Base-by-base conservation (phyloP, 139 green algal genomes). In the Closterium sp. region DNA sequence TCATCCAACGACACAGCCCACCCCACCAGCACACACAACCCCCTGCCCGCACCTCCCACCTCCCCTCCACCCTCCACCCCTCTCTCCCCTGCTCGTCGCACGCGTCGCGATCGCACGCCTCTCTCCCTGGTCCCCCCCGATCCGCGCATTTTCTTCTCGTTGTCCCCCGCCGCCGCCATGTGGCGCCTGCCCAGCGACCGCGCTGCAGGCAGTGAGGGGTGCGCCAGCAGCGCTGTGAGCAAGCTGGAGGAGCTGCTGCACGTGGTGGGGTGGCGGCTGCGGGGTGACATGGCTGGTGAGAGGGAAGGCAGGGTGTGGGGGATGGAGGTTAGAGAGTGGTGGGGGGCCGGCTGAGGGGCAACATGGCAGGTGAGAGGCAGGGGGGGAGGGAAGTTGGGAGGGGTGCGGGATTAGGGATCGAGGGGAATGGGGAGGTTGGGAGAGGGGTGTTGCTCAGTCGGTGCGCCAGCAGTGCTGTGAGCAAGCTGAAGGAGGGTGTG, bases 211-310 rank as follows among this genome's bases (percentile, higher is more conserved):
- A 33, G 66, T 1, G 64, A 34, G 9, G 66, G 66, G 1, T 91
- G 43, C 1, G 88, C 88, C 21, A 89, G 66, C 25, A 87, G 64
- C 3, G 88, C 88, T 34, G 88, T 91, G 33, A 34, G 64, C 64
- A 91, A 91, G 83, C 88, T 91, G 88, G 88, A 91, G 33, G 88
- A 91, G 43, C 19, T 66, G 28, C 33, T 91, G 21, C 28, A 34
- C 28, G 88, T 91, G 43, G 25, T 34, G n/a, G 64, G 64, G 28
- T 32, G 85, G 64, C 25, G 2, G 1, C 66, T 88, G 64, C 32
- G 89, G 6, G n/a, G 23, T 16, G 4, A 1, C 23, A 76, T 91
- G 88, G 1, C 64, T 33, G 66, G 88, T 91, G 88, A 30, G 87
- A 35, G 84, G 19, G 31, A 84, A 7, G 69, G 25, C 3, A n/a